Conservation (phyloP, 257 asterid species). For the Fraxinus excelsior region DNA sequence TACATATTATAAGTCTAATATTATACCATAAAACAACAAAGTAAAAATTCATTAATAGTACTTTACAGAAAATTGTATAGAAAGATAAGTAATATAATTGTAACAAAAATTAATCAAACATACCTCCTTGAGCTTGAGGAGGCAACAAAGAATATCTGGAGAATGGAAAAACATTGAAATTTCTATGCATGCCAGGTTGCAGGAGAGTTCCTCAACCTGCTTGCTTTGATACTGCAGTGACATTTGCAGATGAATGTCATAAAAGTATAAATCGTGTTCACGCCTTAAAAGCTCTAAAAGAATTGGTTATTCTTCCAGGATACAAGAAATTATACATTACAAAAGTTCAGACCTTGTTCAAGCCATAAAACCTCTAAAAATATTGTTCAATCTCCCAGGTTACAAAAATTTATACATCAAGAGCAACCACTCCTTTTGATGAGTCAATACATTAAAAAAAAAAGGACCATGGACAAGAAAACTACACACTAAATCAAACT, state of each 20-base stretch:
- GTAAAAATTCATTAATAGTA: background rate
- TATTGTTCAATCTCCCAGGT: background rate
- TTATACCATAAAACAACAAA: too few relatives aligned
- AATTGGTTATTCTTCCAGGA: background rate
- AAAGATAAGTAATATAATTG: background rate
- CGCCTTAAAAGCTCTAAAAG: background rate
- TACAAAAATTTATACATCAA: too few relatives aligned
- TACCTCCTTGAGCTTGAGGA: constrained; percentile 11
- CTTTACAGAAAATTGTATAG: background rate
- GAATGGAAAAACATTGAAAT: constrained; percentile 39
- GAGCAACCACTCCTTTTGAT: too few relatives aligned
- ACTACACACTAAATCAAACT: background rate
- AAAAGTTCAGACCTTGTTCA: background rate
- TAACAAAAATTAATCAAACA: background rate
- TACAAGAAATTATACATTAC: background rate
- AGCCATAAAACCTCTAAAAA: background rate
- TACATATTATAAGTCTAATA: too few relatives aligned
- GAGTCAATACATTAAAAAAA: too few relatives aligned
- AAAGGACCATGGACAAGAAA: too few relatives aligned
- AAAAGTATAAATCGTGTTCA: constrained; percentile 9
- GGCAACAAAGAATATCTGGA: constrained; percentile 37
- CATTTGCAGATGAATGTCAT: constrained; percentile 43
- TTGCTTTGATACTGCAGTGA: constrained; percentile 51
- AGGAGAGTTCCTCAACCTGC: constrained; percentile 44
- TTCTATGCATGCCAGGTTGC: constrained; percentile 38